Conservation (phyloP, 129 eudicot genomes). For the Flaveria robusta region DNA sequence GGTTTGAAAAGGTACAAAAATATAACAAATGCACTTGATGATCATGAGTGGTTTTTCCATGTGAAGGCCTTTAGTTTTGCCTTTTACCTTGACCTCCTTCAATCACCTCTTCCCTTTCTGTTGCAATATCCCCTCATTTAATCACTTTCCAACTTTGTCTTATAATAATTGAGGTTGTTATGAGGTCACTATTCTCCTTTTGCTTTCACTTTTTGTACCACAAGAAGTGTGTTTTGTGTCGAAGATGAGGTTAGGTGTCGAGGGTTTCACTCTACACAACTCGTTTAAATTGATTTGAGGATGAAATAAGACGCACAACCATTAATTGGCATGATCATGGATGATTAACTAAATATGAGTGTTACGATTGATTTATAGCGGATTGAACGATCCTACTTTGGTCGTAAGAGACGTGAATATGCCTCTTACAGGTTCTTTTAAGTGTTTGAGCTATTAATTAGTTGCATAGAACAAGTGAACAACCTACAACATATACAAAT, state of each 20-base stretch:
- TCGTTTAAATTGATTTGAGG: background rate
- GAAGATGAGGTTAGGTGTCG: background rate
- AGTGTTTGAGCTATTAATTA: background rate
- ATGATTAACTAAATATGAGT: background rate
- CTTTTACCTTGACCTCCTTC: slow-evolving; percentile 35
- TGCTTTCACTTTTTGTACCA: background rate
- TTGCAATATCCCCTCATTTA: slow-evolving; percentile 29
- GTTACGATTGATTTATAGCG: background rate
- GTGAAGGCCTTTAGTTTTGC: slow-evolving; percentile 41
- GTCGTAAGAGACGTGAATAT: background rate
- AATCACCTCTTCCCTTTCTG: slow-evolving; percentile 41
- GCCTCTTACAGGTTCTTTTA: background rate
- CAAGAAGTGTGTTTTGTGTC: background rate
- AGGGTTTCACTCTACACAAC: background rate
- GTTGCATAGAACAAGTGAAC: background rate
- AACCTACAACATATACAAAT: background rate
- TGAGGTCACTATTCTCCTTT: slow-evolving; percentile 30
- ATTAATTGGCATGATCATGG: background rate
- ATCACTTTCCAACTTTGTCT: slow-evolving; percentile 34
- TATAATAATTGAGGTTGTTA: slow-evolving; percentile 35
- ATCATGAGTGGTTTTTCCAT: slow-evolving; percentile 47
- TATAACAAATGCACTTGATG: slow-evolving; percentile 42
- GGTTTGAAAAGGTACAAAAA: slow-evolving; percentile 26
- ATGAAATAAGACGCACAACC: too few species aligned
- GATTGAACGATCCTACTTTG: background rate